A percentile compares a stretch with the other conserved stretches of the same genome.
These are phyloP conservation scores for Kingdonia uniflora DNA, from an alignment of 164 flowering plant genomes.

Conservation along the genomic window DNA sequence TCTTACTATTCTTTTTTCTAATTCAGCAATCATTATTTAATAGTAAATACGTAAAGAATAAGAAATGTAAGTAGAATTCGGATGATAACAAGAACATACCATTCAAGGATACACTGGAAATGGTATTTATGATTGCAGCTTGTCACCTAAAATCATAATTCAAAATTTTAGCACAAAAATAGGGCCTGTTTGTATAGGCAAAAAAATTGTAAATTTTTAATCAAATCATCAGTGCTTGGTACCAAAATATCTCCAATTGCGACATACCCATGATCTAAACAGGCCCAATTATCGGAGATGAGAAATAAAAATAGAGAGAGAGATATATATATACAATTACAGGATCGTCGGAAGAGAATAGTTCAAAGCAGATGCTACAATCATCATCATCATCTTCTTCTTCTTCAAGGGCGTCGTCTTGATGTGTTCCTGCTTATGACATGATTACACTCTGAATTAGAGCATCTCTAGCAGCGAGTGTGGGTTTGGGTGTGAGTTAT, in stretches of 20 bases:
- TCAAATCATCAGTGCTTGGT: neutral
- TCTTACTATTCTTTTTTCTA: no score
- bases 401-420: conserved; percentile 15
- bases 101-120: conserved; percentile 82
- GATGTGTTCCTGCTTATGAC: conserved; percentile 6
- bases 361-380: conserved; percentile 64
- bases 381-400: conserved; percentile 33
- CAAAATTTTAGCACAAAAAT: neutral
- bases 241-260: no score
- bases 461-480: no score
- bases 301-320: neutral
- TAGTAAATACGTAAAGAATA: no score
- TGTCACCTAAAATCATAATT: conserved; percentile 37
- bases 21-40: no score
- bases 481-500: no score
- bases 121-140: conserved; percentile 75
- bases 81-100: conserved; percentile 29
- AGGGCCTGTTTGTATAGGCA: neutral
- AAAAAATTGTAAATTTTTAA: neutral
- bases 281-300: no score
- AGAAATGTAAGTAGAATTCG: no score
- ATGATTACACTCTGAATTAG: no score
- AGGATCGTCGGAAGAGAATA: conserved; percentile 42
- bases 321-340: conserved; percentile 27
- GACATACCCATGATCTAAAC: no score